phyloP scores from a whole-genome alignment of 345 rosid genomes.

The Gossypium australe region DNA sequence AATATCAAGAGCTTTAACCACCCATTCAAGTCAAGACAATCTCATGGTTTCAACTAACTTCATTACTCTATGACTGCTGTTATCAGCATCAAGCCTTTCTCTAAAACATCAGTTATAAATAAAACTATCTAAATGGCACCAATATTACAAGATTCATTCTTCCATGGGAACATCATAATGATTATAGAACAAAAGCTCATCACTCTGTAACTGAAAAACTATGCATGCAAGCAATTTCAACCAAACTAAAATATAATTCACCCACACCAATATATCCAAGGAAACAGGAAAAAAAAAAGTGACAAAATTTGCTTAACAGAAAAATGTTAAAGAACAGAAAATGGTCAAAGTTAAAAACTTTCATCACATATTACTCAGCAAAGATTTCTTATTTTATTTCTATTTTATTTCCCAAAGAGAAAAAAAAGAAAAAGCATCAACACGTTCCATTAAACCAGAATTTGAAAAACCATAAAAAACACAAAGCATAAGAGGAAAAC shows the following conservation, averaged over 20 bases:
- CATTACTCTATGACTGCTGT: neutral
- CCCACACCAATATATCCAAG: neutral
- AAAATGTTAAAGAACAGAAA: neutral
- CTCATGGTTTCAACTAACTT: neutral
- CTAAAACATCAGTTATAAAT: neutral
- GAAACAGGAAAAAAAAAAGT: neutral
- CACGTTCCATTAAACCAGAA: neutral
- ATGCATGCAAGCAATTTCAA: neutral
- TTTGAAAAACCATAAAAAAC: neutral
- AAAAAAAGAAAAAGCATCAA: neutral
- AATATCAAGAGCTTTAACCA: no score
- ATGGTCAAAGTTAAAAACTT: neutral
- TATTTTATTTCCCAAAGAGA: neutral
- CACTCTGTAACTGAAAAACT: neutral
- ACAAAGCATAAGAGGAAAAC: no score
- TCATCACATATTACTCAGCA: neutral
- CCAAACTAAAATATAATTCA: neutral
- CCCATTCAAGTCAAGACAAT: no score
- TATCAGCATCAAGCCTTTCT: conserved; percentile 2
- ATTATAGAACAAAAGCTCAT: neutral
- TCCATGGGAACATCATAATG: neutral
- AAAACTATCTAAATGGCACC: neutral
- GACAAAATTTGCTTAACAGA: neutral
- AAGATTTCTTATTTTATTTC: neutral
- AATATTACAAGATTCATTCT: neutral